phyloP scores from a whole-genome alignment of 805 yeast genomes.

The Clavispora santaluciae region DNA sequence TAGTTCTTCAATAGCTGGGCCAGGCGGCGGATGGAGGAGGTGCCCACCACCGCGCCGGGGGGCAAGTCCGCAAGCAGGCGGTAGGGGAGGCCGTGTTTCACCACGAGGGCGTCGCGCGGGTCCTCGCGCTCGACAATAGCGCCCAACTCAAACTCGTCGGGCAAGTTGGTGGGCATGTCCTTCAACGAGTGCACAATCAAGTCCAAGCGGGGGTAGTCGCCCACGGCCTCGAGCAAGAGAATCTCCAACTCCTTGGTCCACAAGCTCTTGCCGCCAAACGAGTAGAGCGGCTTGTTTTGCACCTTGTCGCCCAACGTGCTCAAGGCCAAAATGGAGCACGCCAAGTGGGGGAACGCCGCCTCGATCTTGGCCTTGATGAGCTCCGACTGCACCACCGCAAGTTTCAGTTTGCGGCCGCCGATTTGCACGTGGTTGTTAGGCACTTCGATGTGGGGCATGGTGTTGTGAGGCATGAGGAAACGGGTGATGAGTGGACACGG shows the following conservation, averaged over 20 bases:
- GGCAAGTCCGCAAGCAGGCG: slow-evolving; percentile 71
- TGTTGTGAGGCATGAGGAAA: slow-evolving; percentile 16
- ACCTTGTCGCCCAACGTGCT: slow-evolving; percentile 89
- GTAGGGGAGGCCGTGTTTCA: slow-evolving; percentile 63
- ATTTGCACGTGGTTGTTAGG: slow-evolving; percentile 42
- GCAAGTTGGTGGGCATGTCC: slow-evolving; percentile 87
- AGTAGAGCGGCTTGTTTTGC: slow-evolving; percentile 77
- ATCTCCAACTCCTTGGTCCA: slow-evolving; percentile 97
- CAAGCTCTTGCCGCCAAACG: slow-evolving; percentile 92
- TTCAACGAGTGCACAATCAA: slow-evolving; percentile 90
- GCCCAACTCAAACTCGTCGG: slow-evolving; percentile 86
- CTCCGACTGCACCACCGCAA: slow-evolving; percentile 85
- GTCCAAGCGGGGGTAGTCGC: slow-evolving; percentile 65
- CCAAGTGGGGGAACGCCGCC: slow-evolving; percentile 54
- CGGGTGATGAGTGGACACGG: not conserved
- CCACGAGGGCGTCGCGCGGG: slow-evolving; percentile 87
- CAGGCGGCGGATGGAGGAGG: slow-evolving; percentile 89
- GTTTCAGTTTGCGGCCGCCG: slow-evolving; percentile 84
- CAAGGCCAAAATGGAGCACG: slow-evolving; percentile 74
- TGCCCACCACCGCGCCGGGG: slow-evolving; percentile 81
- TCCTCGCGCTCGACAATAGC: slow-evolving; percentile 84
- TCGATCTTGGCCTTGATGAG: slow-evolving; percentile 61
- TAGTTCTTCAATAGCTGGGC: slow-evolving; percentile 79
- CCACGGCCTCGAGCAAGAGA: slow-evolving; percentile 58
- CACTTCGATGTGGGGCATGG: slow-evolving; percentile 19